Conservation (phyloP, 768 basidiomycete genomes). For the Hemileccinum rubropunctum region DNA sequence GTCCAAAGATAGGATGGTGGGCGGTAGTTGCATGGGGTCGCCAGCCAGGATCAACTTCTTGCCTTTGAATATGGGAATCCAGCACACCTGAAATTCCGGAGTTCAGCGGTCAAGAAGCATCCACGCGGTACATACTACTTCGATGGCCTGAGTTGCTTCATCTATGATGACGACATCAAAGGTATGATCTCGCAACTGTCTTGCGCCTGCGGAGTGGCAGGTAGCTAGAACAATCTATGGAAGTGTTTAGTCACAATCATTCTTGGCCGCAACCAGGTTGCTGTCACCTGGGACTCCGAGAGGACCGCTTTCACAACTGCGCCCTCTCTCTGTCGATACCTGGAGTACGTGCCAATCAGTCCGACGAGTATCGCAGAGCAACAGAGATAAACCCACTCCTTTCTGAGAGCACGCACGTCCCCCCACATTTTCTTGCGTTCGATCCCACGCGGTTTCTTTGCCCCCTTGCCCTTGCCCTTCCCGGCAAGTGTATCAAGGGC, state of each 20-base stretch:
- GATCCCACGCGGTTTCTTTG: conserved; percentile 63
- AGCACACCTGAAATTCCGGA: conserved; percentile 47
- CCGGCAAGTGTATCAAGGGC: conserved; percentile 65
- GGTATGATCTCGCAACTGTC: conserved; percentile 68
- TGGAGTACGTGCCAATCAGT: conserved; percentile 27
- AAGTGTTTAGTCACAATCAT: not conserved
- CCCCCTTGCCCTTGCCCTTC: conserved; percentile 71
- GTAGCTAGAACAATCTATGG: conserved; percentile 83
- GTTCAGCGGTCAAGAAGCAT: not conserved
- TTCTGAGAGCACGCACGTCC: conserved; percentile 80
- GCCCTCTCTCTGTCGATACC: conserved; percentile 86
- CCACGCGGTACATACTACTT: conserved; percentile 61
- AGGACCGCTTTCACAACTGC: conserved; percentile 82
- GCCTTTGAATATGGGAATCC: conserved; percentile 93
- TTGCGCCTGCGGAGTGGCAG: conserved; percentile 89
- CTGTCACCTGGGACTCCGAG: conserved; percentile 64
- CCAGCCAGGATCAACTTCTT: conserved; percentile 90
- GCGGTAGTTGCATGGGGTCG: conserved; percentile 94
- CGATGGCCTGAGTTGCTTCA: conserved; percentile 95
- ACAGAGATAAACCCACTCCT: conserved; percentile 60
- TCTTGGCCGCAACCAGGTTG: not conserved
- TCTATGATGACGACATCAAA: conserved; percentile 97
- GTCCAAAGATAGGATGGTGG: conserved; percentile 78
- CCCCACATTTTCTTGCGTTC: conserved; percentile 87
- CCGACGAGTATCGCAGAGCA: not conserved